Evolutionary conservation across 2,329 filamentous ascomycete genomes (phyloP).

Genomic region (Talaromyces amestolkiae): DNA sequence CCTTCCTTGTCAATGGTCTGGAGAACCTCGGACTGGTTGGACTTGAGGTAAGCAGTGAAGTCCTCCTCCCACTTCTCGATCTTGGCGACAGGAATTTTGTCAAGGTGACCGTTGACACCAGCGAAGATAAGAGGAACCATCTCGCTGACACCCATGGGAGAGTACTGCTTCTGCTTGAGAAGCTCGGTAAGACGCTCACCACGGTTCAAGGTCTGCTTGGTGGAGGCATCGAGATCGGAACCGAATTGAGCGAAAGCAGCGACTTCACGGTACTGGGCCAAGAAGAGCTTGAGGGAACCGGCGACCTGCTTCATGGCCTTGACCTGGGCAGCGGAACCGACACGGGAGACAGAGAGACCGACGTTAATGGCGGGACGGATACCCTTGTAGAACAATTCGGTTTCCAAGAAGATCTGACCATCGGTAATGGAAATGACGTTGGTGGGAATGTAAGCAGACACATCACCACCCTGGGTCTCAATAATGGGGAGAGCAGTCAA

Average conservation of each 20-base stretch:
- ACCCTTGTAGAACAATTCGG: conserved; percentile 99
- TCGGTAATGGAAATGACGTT: conserved; percentile 99
- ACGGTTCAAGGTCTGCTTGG: conserved; percentile 97
- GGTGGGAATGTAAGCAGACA: conserved; percentile 99
- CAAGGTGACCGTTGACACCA: conserved; percentile 96
- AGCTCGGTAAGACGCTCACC: conserved; percentile 99
- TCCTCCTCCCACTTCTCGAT: conserved; percentile 92
- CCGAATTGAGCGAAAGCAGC: conserved; percentile 99
- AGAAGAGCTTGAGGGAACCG: conserved; percentile 99
- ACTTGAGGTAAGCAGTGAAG: conserved; percentile 88
- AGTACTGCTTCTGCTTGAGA: conserved; percentile 99
- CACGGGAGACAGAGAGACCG: conserved; percentile 99
- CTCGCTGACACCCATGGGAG: conserved; percentile 97
- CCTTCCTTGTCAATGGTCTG: conserved; percentile 93
- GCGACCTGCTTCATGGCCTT: conserved; percentile 99
- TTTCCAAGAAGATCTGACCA: conserved; percentile 99
- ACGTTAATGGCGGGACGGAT: conserved; percentile 99
- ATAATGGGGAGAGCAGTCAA: conserved; percentile 96
- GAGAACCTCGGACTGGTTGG: conserved; percentile 81
- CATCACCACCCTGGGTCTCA: conserved; percentile 99
- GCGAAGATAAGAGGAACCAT: conserved; percentile 99
- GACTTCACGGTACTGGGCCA: conserved; percentile 99
- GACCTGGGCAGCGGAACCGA: conserved; percentile 98
- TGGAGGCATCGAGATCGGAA: conserved; percentile 97
- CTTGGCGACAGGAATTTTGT: conserved; percentile 83